Percentiles rank a stretch among this genome's conserved stretches.
Evolutionary conservation across 2,329 filamentous ascomycete genomes (phyloP).

Genomic region (Aspergillus vadensis): DNA sequence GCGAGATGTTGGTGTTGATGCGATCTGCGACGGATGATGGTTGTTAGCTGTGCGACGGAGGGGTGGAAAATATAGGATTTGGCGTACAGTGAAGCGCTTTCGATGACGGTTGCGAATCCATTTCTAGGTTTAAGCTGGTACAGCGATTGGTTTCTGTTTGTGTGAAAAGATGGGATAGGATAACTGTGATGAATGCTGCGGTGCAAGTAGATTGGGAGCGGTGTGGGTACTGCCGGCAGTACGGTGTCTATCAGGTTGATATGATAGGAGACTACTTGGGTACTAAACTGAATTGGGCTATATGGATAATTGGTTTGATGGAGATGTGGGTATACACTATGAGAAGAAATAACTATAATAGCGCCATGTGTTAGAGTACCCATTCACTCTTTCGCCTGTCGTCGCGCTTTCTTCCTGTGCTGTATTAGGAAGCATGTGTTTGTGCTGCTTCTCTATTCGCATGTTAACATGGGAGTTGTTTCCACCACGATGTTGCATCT

Average conservation of each 20-base stretch:
- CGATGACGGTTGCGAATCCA: slow-evolving; percentile 35
- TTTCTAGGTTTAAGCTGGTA: slow-evolving; percentile 15
- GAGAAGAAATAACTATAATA: background rate
- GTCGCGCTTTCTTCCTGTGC: too few species aligned
- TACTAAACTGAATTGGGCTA: background rate
- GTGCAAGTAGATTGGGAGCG: slow-evolving; percentile 14
- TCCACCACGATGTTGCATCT: background rate
- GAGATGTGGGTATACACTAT: background rate
- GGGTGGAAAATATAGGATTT: too few species aligned
- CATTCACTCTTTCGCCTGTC: too few species aligned
- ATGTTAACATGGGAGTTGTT: too few species aligned
- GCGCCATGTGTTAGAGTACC: too few species aligned
- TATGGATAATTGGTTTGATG: background rate
- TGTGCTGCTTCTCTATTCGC: too few species aligned
- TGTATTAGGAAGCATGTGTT: too few species aligned
- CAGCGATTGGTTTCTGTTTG: background rate
- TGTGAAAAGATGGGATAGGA: background rate
- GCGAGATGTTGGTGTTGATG: slow-evolving; percentile 48
- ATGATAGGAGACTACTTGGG: background rate
- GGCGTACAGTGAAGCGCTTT: slow-evolving; percentile 23
- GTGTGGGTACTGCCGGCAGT: slow-evolving; percentile 21
- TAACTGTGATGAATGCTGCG: slow-evolving; percentile 14
- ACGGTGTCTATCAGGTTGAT: background rate
- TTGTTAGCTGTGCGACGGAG: background rate
- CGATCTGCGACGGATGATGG: slow-evolving; percentile 36